Conservation (phyloP, 1,284 basidiomycete genomes). For the Coniferiporia sulphurascens region DNA sequence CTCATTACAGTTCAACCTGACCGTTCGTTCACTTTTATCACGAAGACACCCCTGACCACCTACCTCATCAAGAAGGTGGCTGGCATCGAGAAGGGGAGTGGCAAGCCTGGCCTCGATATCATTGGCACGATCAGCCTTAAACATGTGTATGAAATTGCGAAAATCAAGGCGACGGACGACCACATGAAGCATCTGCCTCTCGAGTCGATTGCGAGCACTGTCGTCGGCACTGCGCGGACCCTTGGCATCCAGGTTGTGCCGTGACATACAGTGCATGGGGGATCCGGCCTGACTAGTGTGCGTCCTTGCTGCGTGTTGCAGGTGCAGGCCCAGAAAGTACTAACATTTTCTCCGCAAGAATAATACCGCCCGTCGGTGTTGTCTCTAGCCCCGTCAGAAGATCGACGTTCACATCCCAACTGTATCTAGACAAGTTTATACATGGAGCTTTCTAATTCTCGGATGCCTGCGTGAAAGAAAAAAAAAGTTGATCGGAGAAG, state of each 20-base stretch:
- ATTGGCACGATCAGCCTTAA: conserved; percentile 88
- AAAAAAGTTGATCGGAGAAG: not conserved
- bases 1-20: conserved; percentile 92
- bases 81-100: conserved; percentile 86
- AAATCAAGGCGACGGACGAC: conserved; percentile 90
- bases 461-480: not conserved
- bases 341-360: not conserved
- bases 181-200: conserved; percentile 80
- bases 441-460: not conserved
- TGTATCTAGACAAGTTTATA: not conserved
- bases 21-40: conserved; percentile 90
- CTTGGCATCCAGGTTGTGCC: conserved; percentile 86
- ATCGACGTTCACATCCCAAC: not conserved
- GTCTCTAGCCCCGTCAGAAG: not conserved
- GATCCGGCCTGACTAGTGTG: not conserved
- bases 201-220: conserved; percentile 82
- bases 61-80: conserved; percentile 93
- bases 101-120: conserved; percentile 70
- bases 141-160: conserved; percentile 98
- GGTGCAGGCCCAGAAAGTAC: not conserved
- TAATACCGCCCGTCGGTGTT: not conserved
- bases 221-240: conserved; percentile 81
- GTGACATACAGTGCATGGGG: conserved; percentile 35
- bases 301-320: not conserved
- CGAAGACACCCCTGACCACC: conserved; percentile 87